Percentiles rank a stretch among this genome's conserved stretches.
Evolutionary conservation across 495 filamentous ascomycete species (phyloP).

Genomic region (Talaromyces wortmannii): DNA sequence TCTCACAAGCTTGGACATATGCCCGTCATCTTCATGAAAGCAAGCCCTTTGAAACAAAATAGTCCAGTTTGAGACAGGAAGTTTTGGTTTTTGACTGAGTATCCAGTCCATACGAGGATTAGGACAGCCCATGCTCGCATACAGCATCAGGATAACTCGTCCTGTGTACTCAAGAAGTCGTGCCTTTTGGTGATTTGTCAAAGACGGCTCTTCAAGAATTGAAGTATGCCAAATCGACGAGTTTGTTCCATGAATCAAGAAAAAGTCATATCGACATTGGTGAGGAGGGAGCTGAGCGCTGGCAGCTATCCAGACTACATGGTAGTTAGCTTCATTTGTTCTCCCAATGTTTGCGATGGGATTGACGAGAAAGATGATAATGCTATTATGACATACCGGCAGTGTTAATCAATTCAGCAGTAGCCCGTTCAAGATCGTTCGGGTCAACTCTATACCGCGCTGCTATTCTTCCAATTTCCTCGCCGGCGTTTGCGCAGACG

Average conservation of each 20-base stretch:
- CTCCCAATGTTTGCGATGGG: not conserved
- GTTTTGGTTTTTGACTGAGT: conserved; percentile 2
- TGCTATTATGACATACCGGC: not conserved
- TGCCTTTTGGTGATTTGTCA: conserved; percentile 5
- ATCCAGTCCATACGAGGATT: conserved; percentile 8
- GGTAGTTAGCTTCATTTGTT: too few species aligned
- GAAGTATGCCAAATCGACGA: conserved; percentile 5
- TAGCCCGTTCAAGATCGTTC: conserved; percentile 5
- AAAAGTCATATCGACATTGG: conserved; percentile 10
- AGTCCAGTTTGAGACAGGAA: conserved; percentile 6
- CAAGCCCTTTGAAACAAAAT: conserved; percentile 7
- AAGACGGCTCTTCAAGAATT: conserved; percentile 6
- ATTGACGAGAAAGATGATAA: not conserved
- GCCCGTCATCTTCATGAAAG: conserved; percentile 12
- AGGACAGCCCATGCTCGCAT: conserved; percentile 8
- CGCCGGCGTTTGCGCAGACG: not conserved
- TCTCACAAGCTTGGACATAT: conserved; percentile 11
- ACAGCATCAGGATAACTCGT: conserved; percentile 5
- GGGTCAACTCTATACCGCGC: conserved; percentile 10
- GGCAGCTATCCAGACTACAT: conserved; percentile 1
- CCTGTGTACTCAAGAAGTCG: conserved; percentile 10
- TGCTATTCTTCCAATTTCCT: conserved; percentile 5
- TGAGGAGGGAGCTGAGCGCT: conserved; percentile 8
- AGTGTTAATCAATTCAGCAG: conserved; percentile 10
- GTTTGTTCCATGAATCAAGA: conserved; percentile 7